A percentile compares a stretch with the other conserved stretches of the same genome.
These are phyloP conservation scores for Tulasnella sp. DNA, from an alignment of 768 basidiomycete genomes.

Conservation along the genomic window DNA sequence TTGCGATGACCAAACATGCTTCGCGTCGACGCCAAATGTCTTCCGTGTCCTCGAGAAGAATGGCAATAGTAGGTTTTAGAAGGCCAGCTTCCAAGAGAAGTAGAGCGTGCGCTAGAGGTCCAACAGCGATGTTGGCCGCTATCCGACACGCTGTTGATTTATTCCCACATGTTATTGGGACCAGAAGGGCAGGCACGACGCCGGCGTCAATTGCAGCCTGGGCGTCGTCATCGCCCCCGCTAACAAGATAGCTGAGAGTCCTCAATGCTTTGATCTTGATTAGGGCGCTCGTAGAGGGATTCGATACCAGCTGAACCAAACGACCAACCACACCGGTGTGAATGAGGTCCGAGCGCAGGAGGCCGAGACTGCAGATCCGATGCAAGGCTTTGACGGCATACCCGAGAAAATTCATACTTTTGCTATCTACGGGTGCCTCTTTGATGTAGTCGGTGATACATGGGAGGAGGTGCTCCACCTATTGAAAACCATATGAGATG, in stretches of 20 bases:
- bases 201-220: neutral
- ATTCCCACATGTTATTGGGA: no score
- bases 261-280: neutral
- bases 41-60: no score
- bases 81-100: no score
- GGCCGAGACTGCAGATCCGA: neutral
- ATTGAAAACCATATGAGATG: neutral
- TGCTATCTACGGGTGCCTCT: no score
- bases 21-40: no score
- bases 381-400: neutral
- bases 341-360: neutral
- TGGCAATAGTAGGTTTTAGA: no score
- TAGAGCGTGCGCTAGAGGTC: no score
- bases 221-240: neutral
- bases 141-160: no score
- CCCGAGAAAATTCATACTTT: neutral
- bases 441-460: neutral
- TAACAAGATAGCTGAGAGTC: neutral
- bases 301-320: neutral
- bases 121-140: no score
- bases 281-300: neutral
- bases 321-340: neutral
- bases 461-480: neutral
- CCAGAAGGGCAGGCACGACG: neutral
- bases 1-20: neutral